Conservation (phyloP, 208 protist genomes). For the Crithidia sp. region DNA sequence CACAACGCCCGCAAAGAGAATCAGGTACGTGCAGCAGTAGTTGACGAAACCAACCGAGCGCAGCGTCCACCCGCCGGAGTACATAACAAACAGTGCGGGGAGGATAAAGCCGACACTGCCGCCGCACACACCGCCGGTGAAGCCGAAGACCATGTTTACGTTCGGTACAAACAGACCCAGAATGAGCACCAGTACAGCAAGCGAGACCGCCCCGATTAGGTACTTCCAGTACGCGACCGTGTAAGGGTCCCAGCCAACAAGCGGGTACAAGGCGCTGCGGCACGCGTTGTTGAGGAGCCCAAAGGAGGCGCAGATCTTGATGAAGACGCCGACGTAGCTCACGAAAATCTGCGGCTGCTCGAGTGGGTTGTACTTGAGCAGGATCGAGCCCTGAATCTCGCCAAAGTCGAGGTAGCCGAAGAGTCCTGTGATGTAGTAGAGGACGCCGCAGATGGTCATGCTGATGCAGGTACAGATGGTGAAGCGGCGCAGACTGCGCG, state of each 20-base stretch:
- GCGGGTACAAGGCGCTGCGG: conserved; percentile 48
- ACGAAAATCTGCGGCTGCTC: conserved; percentile 42
- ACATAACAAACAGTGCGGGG: conserved; percentile 66
- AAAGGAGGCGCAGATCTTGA: conserved; percentile 73
- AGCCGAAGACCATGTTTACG: conserved; percentile 73
- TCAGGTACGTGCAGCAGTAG: conserved; percentile 51
- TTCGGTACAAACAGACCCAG: conserved; percentile 68
- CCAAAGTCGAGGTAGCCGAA: conserved; percentile 79
- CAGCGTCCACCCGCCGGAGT: conserved; percentile 47
- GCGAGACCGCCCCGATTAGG: conserved; percentile 21
- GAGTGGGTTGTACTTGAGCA: conserved; percentile 66
- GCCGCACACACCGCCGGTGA: conserved; percentile 59
- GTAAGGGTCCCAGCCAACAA: conserved; percentile 32
- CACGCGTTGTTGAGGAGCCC: conserved; percentile 45
- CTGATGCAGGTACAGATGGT: conserved; percentile 27
- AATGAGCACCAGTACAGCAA: conserved; percentile 43
- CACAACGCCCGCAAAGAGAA: conserved; percentile 60
- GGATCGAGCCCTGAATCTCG: conserved; percentile 38
- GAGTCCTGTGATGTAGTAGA: conserved; percentile 63
- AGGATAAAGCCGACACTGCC: conserved; percentile 74
- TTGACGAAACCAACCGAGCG: conserved; percentile 42
- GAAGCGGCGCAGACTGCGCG: conserved; percentile 29
- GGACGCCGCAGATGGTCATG: conserved; percentile 47
- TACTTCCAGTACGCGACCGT: conserved; percentile 50
- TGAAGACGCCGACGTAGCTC: conserved; percentile 57